These are phyloP conservation scores for Aspergillus amoenus DNA, from an alignment of 2,329 filamentous ascomycete species.

Conservation along the genomic window DNA sequence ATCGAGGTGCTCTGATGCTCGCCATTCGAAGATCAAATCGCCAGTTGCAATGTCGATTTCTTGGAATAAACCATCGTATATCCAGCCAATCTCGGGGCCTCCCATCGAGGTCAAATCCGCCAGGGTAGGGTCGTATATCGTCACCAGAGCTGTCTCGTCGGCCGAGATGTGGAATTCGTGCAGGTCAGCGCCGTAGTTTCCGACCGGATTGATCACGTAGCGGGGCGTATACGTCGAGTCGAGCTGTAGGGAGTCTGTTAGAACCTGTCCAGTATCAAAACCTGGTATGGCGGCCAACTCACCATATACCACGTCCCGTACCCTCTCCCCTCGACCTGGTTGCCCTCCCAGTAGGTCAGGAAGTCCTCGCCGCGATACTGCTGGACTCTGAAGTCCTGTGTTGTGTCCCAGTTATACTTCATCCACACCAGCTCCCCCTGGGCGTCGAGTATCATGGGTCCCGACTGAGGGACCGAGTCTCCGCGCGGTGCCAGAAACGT, in stretches of 20 bases:
- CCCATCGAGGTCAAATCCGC: conserved; percentile 28
- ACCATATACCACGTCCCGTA: conserved; percentile 29
- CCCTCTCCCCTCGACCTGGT: conserved; percentile 19
- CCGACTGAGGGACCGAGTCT: conserved; percentile 28
- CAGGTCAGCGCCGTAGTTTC: conserved; percentile 27
- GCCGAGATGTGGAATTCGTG: conserved; percentile 36
- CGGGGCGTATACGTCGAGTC: conserved; percentile 25
- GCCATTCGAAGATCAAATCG: conserved; percentile 37
- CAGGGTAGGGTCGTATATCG: conserved; percentile 29
- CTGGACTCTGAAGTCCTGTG: conserved; percentile 29
- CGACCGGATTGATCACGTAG: conserved; percentile 20
- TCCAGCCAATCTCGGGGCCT: conserved; percentile 29
- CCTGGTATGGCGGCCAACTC: background rate
- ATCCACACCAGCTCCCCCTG: conserved; percentile 29
- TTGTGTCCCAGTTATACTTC: conserved; percentile 22
- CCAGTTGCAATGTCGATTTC: conserved; percentile 39
- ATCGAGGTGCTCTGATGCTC: conserved; percentile 32
- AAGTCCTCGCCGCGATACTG: conserved; percentile 24
- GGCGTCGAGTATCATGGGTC: conserved; percentile 29
- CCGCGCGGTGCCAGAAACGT: conserved; percentile 34
- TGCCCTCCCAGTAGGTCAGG: conserved; percentile 29
- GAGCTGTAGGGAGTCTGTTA: conserved; percentile 15
- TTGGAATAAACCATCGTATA: conserved; percentile 31
- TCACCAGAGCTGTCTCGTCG: conserved; percentile 31
- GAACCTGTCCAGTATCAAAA: too few relatives aligned